Conservation (phyloP, 2,329 filamentous ascomycete species). For the Sporothrix globosa region DNA sequence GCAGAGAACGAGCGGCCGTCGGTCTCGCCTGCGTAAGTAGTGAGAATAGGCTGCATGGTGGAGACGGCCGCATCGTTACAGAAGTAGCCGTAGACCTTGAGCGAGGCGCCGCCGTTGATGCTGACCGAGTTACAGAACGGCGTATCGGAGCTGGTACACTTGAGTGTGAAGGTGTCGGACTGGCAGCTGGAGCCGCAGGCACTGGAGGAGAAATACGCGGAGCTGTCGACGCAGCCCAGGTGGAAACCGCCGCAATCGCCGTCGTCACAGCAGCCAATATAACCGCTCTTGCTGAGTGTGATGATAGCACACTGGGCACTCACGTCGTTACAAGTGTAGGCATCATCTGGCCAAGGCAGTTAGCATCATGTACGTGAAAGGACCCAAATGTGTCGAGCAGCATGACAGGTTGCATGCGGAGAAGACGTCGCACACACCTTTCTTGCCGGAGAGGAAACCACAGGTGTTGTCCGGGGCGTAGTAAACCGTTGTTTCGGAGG, state of each 20-base stretch:
- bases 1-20: slow-evolving; percentile 34
- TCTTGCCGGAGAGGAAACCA: slow-evolving; percentile 32
- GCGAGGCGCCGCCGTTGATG: slow-evolving; percentile 33
- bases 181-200: slow-evolving; percentile 30
- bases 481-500: slow-evolving; percentile 28
- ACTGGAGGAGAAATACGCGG: slow-evolving; percentile 3
- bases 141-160: slow-evolving; percentile 30
- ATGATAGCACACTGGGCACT: slow-evolving; percentile 31
- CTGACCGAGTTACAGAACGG: slow-evolving; percentile 35
- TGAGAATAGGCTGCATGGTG: slow-evolving; percentile 28
- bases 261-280: slow-evolving; percentile 34
- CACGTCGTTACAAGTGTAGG: slow-evolving; percentile 32
- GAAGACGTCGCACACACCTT: neutral
- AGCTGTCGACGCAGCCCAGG: slow-evolving; percentile 31
- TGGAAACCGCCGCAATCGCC: slow-evolving; percentile 32
- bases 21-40: slow-evolving; percentile 35
- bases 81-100: slow-evolving; percentile 34
- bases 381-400: no score
- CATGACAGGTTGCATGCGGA: neutral
- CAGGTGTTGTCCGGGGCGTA: slow-evolving; percentile 36
- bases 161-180: slow-evolving; percentile 30
- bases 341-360: slow-evolving; percentile 9
- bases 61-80: slow-evolving; percentile 27
- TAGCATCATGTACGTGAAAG: neutral
- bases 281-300: slow-evolving; percentile 31